Evolutionary conservation across 176 grass and related monocot genomes (phyloP).

Genomic region (Aechmea fasciata): DNA sequence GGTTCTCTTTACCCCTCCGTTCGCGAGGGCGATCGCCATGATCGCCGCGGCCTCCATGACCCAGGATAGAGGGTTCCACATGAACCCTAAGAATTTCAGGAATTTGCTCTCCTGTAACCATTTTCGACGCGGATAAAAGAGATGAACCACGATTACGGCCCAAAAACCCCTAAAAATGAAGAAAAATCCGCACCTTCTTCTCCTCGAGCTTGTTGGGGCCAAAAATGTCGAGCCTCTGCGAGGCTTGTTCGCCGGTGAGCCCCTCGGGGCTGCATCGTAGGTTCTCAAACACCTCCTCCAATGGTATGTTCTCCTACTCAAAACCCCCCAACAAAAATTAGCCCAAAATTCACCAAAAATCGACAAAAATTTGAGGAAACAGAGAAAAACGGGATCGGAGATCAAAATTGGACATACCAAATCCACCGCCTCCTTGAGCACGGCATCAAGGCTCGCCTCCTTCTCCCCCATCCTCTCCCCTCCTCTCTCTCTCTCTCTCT

Average conservation of each 20-base stretch:
- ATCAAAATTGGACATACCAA: constrained; percentile 34
- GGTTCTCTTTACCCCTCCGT: constrained; percentile 52
- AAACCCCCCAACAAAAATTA: background rate
- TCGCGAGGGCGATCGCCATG: constrained; percentile 81
- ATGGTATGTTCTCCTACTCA: constrained; percentile 69
- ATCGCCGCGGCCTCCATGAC: constrained; percentile 88
- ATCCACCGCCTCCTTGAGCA: constrained; percentile 84
- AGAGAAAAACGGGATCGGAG: background rate
- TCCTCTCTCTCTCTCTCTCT: background rate
- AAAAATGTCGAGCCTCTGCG: constrained; percentile 60
- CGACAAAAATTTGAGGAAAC: background rate
- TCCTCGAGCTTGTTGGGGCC: constrained; percentile 87
- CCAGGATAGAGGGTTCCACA: constrained; percentile 90
- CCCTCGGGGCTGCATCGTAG: constrained; percentile 64
- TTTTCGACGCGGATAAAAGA: background rate
- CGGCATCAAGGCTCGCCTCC: constrained; percentile 45
- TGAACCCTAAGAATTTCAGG: constrained; percentile 80
- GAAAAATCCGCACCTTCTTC: constrained; percentile 42
- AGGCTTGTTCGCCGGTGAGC: constrained; percentile 48
- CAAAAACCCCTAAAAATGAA: background rate
- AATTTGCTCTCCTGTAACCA: constrained; percentile 72
- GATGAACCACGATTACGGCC: background rate
- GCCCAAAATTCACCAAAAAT: background rate
- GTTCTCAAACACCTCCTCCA: constrained; percentile 86
- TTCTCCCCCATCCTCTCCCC: constrained; percentile 44